Evolutionary conservation across 1,284 basidiomycete genomes (phyloP).

Genomic region (Wolfiporia cocos): DNA sequence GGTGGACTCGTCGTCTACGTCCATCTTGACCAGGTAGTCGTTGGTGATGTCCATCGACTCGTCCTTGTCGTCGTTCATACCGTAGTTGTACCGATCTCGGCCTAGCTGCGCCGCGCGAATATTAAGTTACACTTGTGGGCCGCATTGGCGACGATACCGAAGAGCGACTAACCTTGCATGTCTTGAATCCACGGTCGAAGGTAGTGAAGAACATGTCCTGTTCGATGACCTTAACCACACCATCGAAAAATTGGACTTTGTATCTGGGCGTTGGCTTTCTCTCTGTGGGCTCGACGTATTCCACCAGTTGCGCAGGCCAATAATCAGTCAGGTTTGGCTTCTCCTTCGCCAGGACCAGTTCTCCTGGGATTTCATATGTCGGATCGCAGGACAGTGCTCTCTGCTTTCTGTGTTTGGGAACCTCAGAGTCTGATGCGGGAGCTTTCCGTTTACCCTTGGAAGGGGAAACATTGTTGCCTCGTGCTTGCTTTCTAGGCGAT

Average conservation of each 20-base stretch:
- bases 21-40: slow-evolving; percentile 9
- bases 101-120: slow-evolving; percentile 38
- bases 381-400: slow-evolving; percentile 40
- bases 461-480: background rate
- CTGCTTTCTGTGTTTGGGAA: slow-evolving; percentile 17
- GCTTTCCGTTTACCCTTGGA: background rate
- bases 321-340: slow-evolving; percentile 33
- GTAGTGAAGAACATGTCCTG: slow-evolving; percentile 49
- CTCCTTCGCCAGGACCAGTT: slow-evolving; percentile 51
- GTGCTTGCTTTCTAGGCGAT: slow-evolving; percentile 1
- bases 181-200: slow-evolving; percentile 49
- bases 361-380: slow-evolving; percentile 54
- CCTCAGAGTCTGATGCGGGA: background rate
- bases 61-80: slow-evolving; percentile 40
- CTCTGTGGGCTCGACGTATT: slow-evolving; percentile 40
- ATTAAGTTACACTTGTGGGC: too few relatives aligned
- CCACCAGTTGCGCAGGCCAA: slow-evolving; percentile 63
- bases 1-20: slow-evolving; percentile 18
- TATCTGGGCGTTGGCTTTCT: slow-evolving; percentile 35
- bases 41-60: slow-evolving; percentile 14
- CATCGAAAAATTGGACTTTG: slow-evolving; percentile 50
- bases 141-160: too few relatives aligned
- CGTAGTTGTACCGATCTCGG: slow-evolving; percentile 40
- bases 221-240: slow-evolving; percentile 32
- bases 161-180: slow-evolving; percentile 40